Evolutionary conservation across 1,284 basidiomycete genomes (phyloP).

Genomic region (Austropuccinia psidii): DNA sequence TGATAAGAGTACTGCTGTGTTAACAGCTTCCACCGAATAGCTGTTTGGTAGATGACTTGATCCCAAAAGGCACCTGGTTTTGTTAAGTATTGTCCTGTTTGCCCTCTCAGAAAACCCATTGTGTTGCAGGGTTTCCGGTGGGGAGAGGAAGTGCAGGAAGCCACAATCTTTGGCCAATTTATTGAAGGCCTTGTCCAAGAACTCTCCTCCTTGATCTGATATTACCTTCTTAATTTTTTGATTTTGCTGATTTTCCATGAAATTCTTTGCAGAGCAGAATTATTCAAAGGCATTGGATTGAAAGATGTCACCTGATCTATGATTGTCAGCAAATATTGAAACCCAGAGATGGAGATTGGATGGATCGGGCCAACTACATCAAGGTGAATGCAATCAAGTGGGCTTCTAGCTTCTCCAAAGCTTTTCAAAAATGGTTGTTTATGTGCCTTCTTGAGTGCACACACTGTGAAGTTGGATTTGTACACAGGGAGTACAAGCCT

Average conservation of each 20-base stretch:
- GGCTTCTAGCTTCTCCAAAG: background rate
- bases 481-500: too few species aligned
- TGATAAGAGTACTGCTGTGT: slow-evolving; percentile 45
- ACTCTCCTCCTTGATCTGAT: slow-evolving; percentile 47
- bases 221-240: background rate
- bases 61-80: slow-evolving; percentile 43
- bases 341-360: background rate
- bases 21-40: slow-evolving; percentile 48
- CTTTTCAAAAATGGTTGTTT: background rate
- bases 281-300: background rate
- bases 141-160: slow-evolving; percentile 45
- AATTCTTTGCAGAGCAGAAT: too few species aligned
- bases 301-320: slow-evolving; percentile 1
- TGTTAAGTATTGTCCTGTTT: slow-evolving; percentile 44
- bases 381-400: background rate
- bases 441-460: too few species aligned
- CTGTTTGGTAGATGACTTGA: slow-evolving; percentile 42
- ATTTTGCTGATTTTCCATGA: too few species aligned
- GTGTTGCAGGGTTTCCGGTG: slow-evolving; percentile 48
- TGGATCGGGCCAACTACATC: slow-evolving; percentile 4
- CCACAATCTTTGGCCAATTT: slow-evolving; percentile 43
- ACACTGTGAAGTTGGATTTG: too few species aligned
- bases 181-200: slow-evolving; percentile 41
- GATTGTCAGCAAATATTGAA: background rate
- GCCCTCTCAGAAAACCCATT: slow-evolving; percentile 46